These are phyloP conservation scores for Eucalyptus viminalis DNA, from an alignment of 345 rosid genomes.

Conservation along the genomic window DNA sequence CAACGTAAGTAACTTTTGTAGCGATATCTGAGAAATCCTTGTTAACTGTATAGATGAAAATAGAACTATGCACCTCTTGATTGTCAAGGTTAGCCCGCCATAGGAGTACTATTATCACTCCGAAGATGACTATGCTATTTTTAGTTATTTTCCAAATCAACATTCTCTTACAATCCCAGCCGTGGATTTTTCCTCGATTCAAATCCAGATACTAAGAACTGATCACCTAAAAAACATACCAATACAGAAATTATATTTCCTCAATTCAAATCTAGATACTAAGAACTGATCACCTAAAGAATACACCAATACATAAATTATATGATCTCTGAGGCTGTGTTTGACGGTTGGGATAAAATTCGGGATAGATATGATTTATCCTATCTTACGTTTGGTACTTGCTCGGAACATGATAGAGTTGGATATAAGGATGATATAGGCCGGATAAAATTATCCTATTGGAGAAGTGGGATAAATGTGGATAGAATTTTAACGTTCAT, in stretches of 20 bases:
- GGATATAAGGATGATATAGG: no score
- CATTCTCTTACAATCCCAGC: no score
- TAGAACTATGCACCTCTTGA: background rate
- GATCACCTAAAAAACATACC: background rate
- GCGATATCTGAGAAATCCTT: background rate
- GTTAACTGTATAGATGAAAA: background rate
- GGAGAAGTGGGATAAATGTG: fast-evolving
- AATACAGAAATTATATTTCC: no score
- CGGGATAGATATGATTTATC: no score
- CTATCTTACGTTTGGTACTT: no score
- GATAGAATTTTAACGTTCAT: no score
- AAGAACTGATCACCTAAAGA: background rate
- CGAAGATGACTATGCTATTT: no score
- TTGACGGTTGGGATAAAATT: no score
- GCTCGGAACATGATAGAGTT: fast-evolving
- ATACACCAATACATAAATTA: background rate
- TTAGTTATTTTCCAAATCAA: no score
- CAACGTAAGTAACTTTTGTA: background rate
- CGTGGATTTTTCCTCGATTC: fast-evolving
- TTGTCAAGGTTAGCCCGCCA: background rate
- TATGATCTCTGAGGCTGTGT: background rate
- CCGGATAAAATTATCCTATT: fast-evolving
- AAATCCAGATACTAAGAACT: fast-evolving
- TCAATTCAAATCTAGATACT: background rate
- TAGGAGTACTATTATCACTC: background rate